phyloP scores from a whole-genome alignment of 345 rosid species.

The Pelargonium nanum region DNA sequence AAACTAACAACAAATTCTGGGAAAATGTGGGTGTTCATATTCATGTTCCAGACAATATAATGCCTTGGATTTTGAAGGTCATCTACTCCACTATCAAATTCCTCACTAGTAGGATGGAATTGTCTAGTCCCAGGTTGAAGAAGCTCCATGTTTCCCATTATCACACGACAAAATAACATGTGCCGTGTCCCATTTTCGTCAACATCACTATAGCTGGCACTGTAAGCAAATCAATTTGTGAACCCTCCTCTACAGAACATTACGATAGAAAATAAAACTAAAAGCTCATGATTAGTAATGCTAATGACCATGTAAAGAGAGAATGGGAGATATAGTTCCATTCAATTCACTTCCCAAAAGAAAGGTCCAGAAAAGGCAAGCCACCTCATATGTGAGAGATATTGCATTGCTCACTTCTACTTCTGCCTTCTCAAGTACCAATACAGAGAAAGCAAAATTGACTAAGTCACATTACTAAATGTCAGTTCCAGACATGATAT shows the following conservation, averaged over 20 bases:
- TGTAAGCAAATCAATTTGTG: slow-evolving; percentile 26
- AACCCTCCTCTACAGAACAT: too few relatives aligned
- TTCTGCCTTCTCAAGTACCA: too few relatives aligned
- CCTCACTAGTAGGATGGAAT: slow-evolving; percentile 31
- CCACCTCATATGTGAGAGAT: too few relatives aligned
- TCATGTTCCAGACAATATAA: slow-evolving; percentile 40
- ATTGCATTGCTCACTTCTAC: too few relatives aligned
- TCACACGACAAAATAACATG: slow-evolving; percentile 33
- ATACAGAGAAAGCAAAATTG: too few relatives aligned
- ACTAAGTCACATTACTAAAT: too few relatives aligned
- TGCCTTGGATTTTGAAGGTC: slow-evolving; percentile 28
- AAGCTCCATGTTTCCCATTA: slow-evolving; percentile 40
- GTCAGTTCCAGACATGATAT: too few relatives aligned
- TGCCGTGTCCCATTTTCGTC: slow-evolving; percentile 34
- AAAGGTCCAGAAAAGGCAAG: too few relatives aligned
- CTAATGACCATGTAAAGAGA: too few relatives aligned
- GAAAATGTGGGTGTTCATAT: slow-evolving; percentile 39
- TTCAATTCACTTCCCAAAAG: too few relatives aligned
- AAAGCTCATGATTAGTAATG: too few relatives aligned
- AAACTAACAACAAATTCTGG: slow-evolving; percentile 44
- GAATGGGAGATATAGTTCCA: too few relatives aligned
- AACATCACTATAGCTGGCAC: slow-evolving; percentile 34
- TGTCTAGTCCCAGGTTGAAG: slow-evolving; percentile 25
- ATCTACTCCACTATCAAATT: slow-evolving; percentile 54
- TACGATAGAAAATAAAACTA: background rate